phyloP scores from a whole-genome alignment of 768 basidiomycete species.

The Serpula lacrymans region DNA sequence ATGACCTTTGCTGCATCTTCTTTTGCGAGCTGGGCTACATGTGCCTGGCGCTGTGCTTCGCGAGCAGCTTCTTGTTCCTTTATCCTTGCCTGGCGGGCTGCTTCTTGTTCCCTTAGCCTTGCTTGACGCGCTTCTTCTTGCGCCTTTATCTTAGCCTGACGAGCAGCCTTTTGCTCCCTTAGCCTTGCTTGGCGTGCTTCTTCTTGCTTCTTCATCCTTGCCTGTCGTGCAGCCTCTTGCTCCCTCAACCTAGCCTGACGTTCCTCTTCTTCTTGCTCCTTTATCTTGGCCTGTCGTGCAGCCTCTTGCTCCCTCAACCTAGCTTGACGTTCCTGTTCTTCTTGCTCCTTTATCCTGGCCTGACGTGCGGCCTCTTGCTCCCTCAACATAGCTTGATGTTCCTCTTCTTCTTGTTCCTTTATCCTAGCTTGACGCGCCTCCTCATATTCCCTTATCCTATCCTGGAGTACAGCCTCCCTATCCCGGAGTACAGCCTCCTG shows the following conservation, averaged over 20 bases:
- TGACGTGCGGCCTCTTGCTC: conserved; percentile 5
- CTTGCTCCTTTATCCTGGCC: too few species aligned
- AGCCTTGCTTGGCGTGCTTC: too few species aligned
- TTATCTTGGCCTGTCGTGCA: conserved; percentile 8
- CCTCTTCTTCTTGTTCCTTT: conserved; percentile 17
- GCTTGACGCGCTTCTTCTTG: conserved; percentile 16
- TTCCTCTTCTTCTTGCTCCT: conserved; percentile 16
- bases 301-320: conserved; percentile 9
- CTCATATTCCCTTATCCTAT: too few species aligned
- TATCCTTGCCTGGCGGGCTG: conserved; percentile 7
- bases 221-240: conserved; percentile 5
- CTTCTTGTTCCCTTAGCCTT: too few species aligned
- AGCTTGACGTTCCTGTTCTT: too few species aligned
- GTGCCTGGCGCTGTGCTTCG: background rate
- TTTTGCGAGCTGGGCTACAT: conserved; percentile 1
- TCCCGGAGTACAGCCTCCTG: conserved; percentile 5
- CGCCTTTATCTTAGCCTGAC: conserved; percentile 11
- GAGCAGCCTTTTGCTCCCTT: conserved; percentile 7
- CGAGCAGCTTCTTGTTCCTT: conserved; percentile 18
- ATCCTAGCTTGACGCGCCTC: conserved; percentile 7
- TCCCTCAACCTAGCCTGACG: too few species aligned
- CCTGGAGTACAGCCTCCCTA: conserved; percentile 6
- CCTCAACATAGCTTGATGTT: too few species aligned
- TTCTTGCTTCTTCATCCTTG: too few species aligned
- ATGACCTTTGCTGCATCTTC: conserved; percentile 42